Evolutionary conservation across 106 monocot genomes (phyloP).

Genomic region (Amphibolis antarctica): DNA sequence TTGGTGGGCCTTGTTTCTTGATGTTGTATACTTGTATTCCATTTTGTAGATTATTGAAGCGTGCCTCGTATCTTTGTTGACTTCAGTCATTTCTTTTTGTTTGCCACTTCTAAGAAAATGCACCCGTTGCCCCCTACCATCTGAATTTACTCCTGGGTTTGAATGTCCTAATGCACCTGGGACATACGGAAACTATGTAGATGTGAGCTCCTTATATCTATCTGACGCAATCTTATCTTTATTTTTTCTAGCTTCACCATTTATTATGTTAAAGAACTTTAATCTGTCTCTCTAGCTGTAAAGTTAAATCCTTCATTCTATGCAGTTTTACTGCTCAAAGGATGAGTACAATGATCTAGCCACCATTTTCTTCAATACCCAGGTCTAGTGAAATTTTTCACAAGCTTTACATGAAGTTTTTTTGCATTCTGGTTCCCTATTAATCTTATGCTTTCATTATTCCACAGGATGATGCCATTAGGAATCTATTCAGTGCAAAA

Average conservation of each 20-base stretch:
- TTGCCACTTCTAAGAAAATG: conserved; percentile 86
- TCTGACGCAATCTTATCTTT: background rate
- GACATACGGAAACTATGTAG: conserved; percentile 91
- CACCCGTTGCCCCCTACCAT: conserved; percentile 70
- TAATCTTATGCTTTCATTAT: background rate
- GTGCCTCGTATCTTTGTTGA: conserved; percentile 73
- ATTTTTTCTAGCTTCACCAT: background rate
- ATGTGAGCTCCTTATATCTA: conserved; percentile 34
- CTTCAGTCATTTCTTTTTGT: conserved; percentile 84
- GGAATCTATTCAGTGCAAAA: conserved; percentile 98
- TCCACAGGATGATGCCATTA: conserved; percentile 94
- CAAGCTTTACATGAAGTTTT: background rate
- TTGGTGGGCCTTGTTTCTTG: background rate
- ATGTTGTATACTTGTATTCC: conserved; percentile 3
- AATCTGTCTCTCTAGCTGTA: background rate
- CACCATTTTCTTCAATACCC: conserved; percentile 98
- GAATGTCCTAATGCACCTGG: conserved; percentile 96
- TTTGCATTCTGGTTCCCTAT: background rate
- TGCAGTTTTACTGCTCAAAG: conserved; percentile 81
- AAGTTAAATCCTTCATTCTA: background rate
- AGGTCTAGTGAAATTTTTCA: conserved; percentile 30
- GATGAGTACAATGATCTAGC: conserved; percentile 98
- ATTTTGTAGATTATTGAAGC: conserved; percentile 75
- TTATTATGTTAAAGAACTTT: background rate
- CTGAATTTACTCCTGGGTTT: conserved; percentile 58